These are phyloP conservation scores for Zoysia japonica DNA, from an alignment of 176 grass and related monocot species.

Conservation along the genomic window DNA sequence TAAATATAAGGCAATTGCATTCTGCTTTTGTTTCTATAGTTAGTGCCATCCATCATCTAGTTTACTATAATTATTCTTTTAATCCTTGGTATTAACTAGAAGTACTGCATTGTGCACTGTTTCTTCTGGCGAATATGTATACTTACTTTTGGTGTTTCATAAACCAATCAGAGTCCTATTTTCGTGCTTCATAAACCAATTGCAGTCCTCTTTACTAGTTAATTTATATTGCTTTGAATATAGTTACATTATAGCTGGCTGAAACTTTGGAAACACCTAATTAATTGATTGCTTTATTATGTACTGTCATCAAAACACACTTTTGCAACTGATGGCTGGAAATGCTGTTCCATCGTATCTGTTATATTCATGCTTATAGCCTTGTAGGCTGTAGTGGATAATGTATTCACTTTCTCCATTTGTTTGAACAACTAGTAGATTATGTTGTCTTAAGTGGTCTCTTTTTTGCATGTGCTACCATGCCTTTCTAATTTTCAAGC, in stretches of 20 bases:
- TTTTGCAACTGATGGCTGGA: background rate
- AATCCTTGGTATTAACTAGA: background rate
- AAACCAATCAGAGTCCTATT: background rate
- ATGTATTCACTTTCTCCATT: slow-evolving; percentile 24
- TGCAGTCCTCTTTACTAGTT: slow-evolving; percentile 21
- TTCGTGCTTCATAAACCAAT: background rate
- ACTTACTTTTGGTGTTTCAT: background rate
- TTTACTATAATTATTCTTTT: slow-evolving; percentile 6
- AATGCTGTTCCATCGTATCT: slow-evolving; percentile 24
- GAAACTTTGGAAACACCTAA: background rate
- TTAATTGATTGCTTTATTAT: slow-evolving; percentile 16
- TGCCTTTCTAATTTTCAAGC: slow-evolving; percentile 6
- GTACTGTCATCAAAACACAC: background rate
- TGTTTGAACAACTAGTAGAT: slow-evolving; percentile 29
- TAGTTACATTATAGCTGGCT: background rate
- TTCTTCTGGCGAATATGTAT: background rate
- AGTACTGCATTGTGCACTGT: background rate
- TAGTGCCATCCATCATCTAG: background rate
- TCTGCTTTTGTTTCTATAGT: slow-evolving; percentile 12
- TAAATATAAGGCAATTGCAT: slow-evolving; percentile 41
- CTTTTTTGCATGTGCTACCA: background rate
- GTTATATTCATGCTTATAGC: slow-evolving; percentile 10
- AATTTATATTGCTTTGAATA: slow-evolving; percentile 1
- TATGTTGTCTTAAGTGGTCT: background rate
- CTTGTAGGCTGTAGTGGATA: background rate